A percentile compares a stretch with the other conserved stretches of the same genome.
Conservation (phyloP, 805 yeast species). For the Candida xyloterini region DNA sequence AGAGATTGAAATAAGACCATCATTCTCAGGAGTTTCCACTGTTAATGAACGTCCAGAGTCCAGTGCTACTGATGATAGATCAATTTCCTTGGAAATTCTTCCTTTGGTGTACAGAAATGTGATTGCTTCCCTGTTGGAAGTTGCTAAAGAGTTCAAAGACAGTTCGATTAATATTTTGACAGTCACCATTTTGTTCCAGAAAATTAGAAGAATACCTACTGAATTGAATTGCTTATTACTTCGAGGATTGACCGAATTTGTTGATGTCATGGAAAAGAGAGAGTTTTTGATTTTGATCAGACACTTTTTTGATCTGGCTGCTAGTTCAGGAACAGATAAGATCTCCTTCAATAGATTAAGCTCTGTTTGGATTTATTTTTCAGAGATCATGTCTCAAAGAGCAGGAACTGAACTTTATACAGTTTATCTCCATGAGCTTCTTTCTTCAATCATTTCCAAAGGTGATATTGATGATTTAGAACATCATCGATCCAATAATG, state of each 20-base stretch:
- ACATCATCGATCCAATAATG: constrained; percentile 76
- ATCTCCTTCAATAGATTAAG: constrained; percentile 40
- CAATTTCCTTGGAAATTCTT: constrained; percentile 22
- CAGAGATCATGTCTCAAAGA: constrained; percentile 32
- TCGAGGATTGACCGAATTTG: constrained; percentile 60
- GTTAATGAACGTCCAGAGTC: constrained; percentile 13
- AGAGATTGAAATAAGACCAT: constrained; percentile 26
- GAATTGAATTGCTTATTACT: constrained; percentile 55
- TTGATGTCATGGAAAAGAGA: constrained; percentile 56
- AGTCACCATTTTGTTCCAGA: constrained; percentile 79
- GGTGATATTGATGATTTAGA: constrained; percentile 76
- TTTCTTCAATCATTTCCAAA: constrained; percentile 63
- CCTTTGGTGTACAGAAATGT: constrained; percentile 57
- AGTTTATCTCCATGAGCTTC: constrained; percentile 60
- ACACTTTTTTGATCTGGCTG: constrained; percentile 50
- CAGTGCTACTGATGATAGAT: constrained; percentile 17
- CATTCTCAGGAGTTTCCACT: constrained; percentile 11
- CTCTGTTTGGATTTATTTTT: constrained; percentile 48
- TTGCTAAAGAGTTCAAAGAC: constrained; percentile 65
- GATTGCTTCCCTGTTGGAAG: constrained; percentile 61
- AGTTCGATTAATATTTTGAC: constrained; percentile 73
- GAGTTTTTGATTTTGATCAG: constrained; percentile 66
- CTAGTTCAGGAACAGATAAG: constrained; percentile 42
- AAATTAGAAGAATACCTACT: constrained; percentile 47
- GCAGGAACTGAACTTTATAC: constrained; percentile 46